Conservation (phyloP, 208 protist species). For the Vickermania spadyakhi region DNA sequence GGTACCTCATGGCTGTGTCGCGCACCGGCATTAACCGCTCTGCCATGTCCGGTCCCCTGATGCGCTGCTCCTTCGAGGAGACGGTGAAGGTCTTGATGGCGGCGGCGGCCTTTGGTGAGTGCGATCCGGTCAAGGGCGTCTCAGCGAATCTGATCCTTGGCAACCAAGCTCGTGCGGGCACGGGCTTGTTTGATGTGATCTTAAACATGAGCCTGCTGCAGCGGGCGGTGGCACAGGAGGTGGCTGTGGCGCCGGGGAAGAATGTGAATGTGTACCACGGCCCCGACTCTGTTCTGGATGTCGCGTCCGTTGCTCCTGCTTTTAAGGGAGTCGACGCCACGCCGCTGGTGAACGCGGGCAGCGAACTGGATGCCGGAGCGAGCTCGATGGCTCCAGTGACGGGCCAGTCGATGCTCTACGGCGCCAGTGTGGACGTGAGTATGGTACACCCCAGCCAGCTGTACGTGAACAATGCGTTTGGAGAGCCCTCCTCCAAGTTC, state of each 20-base stretch:
- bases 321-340: conserved; percentile 38
- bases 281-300: conserved; percentile 39
- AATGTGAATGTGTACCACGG: conserved; percentile 78
- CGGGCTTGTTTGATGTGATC: conserved; percentile 95
- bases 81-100: conserved; percentile 99
- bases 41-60: conserved; percentile 94
- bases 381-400: conserved; percentile 23
- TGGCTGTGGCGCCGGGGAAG: conserved; percentile 61
- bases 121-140: conserved; percentile 93
- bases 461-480: conserved; percentile 12
- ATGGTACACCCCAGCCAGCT: conserved; percentile 48
- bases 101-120: conserved; percentile 95
- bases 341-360: conserved; percentile 63
- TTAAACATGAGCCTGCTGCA: conserved; percentile 90
- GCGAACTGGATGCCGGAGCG: conserved; percentile 19
- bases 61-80: conserved; percentile 99
- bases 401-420: conserved; percentile 28
- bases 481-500: conserved; percentile 7
- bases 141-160: conserved; percentile 98
- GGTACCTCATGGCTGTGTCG: conserved; percentile 95
- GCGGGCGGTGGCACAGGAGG: conserved; percentile 68
- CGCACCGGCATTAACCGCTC: conserved; percentile 95
- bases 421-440: conserved; percentile 43
- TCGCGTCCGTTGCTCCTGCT: conserved; percentile 19
- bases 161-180: conserved; percentile 94